Percentiles rank a stretch among this genome's conserved stretches.
These are phyloP conservation scores for Bryoglossum gracile DNA, from an alignment of 495 filamentous ascomycete species.

Conservation along the genomic window DNA sequence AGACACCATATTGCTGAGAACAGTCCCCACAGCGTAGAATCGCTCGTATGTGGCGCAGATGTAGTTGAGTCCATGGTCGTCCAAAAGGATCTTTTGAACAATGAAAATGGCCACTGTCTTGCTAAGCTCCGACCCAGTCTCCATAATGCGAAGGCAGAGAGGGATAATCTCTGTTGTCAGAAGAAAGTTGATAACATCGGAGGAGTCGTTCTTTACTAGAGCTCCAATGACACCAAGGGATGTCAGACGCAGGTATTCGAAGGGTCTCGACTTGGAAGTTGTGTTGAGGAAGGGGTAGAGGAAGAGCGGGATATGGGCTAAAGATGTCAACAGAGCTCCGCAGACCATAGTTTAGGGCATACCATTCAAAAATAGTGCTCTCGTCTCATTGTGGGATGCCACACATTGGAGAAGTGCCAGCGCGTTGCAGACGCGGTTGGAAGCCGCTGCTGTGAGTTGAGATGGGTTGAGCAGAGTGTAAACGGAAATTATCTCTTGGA, in stretches of 20 bases:
- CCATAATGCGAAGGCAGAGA: conserved; percentile 97
- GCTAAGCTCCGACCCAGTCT: conserved; percentile 95
- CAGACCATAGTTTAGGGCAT: conserved; percentile 23
- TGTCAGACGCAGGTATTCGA: conserved; percentile 95
- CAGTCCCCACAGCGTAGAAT: conserved; percentile 98
- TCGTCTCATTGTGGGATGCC: conserved; percentile 93
- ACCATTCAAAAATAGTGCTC: conserved; percentile 89
- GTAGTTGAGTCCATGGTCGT: conserved; percentile 95
- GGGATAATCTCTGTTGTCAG: conserved; percentile 98
- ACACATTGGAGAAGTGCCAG: conserved; percentile 96
- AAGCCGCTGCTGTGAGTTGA: conserved; percentile 91
- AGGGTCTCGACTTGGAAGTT: conserved; percentile 94
- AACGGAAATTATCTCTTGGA: conserved; percentile 98
- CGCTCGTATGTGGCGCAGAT: conserved; percentile 98
- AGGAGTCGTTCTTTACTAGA: conserved; percentile 97
- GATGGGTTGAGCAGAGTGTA: conserved; percentile 95
- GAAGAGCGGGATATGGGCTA: conserved; percentile 97
- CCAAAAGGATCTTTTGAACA: conserved; percentile 97
- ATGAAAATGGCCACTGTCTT: conserved; percentile 99
- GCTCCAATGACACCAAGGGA: conserved; percentile 98
- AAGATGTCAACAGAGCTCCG: conserved; percentile 12
- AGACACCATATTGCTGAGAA: conserved; percentile 96
- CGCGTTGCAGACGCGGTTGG: conserved; percentile 96
- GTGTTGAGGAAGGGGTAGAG: conserved; percentile 99
- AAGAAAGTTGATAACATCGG: conserved; percentile 97